phyloP scores from a whole-genome alignment of 768 basidiomycete species.

The Ramaria sp. region DNA sequence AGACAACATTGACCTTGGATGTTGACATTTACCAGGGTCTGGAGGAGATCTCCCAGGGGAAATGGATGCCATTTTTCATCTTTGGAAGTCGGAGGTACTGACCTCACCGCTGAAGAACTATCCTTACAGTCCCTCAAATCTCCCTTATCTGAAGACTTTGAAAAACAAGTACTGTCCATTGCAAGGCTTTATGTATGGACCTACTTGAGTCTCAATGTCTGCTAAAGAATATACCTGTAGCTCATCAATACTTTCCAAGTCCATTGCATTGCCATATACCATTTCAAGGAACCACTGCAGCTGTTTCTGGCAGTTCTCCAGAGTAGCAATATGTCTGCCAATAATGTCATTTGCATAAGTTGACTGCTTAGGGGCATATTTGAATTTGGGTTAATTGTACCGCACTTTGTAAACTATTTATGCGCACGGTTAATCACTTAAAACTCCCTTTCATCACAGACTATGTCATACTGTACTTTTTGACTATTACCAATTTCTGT shows the following conservation, averaged over 20 bases:
- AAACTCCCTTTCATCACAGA: too few species aligned
- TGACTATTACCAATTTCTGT: too few species aligned
- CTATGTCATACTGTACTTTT: too few species aligned
- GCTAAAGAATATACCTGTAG: background rate
- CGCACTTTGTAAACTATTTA: too few species aligned
- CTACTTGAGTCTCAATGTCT: background rate
- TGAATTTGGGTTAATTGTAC: too few species aligned
- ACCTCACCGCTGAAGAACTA: background rate
- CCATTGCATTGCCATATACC: too few species aligned
- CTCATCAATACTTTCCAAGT: background rate
- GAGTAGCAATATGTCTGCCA: background rate
- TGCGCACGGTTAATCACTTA: too few species aligned
- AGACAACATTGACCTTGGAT: constrained; percentile 1
- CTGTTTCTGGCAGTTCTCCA: background rate
- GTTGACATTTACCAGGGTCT: constrained; percentile 1
- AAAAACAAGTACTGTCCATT: background rate
- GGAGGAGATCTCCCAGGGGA: background rate
- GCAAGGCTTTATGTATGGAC: too few species aligned
- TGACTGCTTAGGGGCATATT: too few species aligned
- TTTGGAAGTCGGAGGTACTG: background rate
- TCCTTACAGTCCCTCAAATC: too few species aligned
- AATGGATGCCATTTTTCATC: too few species aligned
- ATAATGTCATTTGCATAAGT: background rate
- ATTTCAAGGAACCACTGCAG: background rate
- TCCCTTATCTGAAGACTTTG: background rate